These are phyloP conservation scores for Fusarium sp. DNA, from an alignment of 2,329 filamentous ascomycete species.

Conservation along the genomic window DNA sequence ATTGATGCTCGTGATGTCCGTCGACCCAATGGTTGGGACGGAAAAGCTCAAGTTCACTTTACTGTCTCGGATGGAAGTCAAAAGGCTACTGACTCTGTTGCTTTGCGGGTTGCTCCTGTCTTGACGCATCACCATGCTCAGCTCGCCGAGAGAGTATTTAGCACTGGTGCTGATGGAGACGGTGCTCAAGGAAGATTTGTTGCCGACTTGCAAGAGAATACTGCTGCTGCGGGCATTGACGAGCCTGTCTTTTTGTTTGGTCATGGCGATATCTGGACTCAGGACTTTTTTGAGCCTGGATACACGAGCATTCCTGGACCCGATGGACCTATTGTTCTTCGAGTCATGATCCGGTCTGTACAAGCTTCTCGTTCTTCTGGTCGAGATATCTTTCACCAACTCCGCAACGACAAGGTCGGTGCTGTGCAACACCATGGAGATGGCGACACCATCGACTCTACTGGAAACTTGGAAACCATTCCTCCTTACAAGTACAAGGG, in stretches of 20 bases:
- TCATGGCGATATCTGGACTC: constrained; percentile 47
- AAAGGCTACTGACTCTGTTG: constrained; percentile 41
- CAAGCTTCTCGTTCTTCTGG: constrained; percentile 47
- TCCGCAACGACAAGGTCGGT: constrained; percentile 44
- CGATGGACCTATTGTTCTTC: constrained; percentile 45
- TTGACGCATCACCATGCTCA: constrained; percentile 53
- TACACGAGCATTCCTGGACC: constrained; percentile 55
- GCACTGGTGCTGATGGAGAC: background rate
- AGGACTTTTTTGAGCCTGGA: constrained; percentile 54
- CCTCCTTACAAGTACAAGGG: constrained; percentile 46
- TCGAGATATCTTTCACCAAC: constrained; percentile 46
- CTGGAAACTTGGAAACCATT: constrained; percentile 53
- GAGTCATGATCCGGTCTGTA: constrained; percentile 47
- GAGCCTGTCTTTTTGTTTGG: constrained; percentile 22
- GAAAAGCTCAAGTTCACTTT: constrained; percentile 44
- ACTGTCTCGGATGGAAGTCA: constrained; percentile 40
- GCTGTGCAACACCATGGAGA: constrained; percentile 43
- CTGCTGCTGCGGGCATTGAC: constrained; percentile 7
- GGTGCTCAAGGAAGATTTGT: constrained; percentile 1
- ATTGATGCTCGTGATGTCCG: constrained; percentile 50
- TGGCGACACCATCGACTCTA: constrained; percentile 35
- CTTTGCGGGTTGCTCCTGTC: constrained; percentile 50
- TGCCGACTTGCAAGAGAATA: constrained; percentile 8
- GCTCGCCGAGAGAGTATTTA: constrained; percentile 39
- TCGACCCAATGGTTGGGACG: constrained; percentile 41